Evolutionary conservation across 2,329 filamentous ascomycete genomes (phyloP).

Genomic region (Alternaria panax): DNA sequence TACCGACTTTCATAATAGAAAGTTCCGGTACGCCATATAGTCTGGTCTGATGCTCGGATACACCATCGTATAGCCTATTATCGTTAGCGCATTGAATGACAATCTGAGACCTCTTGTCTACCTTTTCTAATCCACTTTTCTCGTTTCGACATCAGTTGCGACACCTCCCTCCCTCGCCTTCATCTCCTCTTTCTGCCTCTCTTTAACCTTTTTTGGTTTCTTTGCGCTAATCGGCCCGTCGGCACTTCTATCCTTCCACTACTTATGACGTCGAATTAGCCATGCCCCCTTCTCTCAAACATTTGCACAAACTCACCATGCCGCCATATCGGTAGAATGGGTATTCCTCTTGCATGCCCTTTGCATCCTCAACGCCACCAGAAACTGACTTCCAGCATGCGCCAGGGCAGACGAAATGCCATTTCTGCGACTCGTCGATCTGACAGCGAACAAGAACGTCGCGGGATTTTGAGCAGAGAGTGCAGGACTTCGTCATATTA

Average conservation of each 20-base stretch:
- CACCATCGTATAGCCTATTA: background rate
- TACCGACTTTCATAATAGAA: conserved; percentile 9
- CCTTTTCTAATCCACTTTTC: background rate
- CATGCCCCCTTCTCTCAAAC: background rate
- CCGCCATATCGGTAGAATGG: conserved; percentile 40
- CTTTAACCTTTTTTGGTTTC: conserved; percentile 52
- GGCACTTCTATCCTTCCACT: conserved; percentile 54
- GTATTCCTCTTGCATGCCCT: conserved; percentile 24
- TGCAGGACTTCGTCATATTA: conserved; percentile 49
- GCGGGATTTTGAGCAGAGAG: conserved; percentile 49
- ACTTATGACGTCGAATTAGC: conserved; percentile 12
- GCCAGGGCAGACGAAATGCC: conserved; percentile 56
- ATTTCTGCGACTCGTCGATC: conserved; percentile 49
- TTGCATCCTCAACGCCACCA: conserved; percentile 54
- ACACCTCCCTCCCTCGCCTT: background rate
- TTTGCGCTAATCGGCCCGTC: conserved; percentile 52
- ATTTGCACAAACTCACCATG: conserved; percentile 42
- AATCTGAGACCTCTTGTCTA: too few relatives aligned
- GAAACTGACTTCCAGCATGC: conserved; percentile 54
- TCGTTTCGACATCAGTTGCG: background rate
- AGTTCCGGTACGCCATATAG: conserved; percentile 7
- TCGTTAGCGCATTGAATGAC: background rate
- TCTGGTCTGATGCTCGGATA: background rate
- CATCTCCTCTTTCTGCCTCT: conserved; percentile 35
- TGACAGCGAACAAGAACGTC: conserved; percentile 55